Conservation (phyloP, 2,329 filamentous ascomycete genomes). For the Penicillium sp. region DNA sequence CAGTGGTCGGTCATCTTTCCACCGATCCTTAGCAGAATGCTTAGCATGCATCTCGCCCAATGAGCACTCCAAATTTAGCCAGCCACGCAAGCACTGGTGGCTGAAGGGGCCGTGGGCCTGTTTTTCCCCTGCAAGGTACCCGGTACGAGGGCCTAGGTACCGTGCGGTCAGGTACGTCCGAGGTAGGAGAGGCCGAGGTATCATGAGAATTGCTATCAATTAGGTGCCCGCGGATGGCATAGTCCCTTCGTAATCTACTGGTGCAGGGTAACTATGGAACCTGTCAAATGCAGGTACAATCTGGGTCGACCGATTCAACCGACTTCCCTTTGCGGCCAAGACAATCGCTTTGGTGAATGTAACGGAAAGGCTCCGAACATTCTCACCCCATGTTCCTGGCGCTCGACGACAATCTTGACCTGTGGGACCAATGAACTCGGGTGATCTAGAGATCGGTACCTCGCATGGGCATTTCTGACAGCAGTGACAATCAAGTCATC, state of each 20-base stretch:
- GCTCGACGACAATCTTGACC: neutral
- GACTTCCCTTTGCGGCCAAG: slow-evolving; percentile 3
- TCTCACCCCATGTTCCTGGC: slow-evolving; percentile 10
- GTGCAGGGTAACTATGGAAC: neutral
- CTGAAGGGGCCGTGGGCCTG: slow-evolving; percentile 9
- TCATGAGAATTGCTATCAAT: neutral
- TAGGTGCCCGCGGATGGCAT: neutral
- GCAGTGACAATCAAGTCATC: neutral
- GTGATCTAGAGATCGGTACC: neutral
- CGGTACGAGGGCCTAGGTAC: neutral
- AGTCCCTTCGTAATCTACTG: neutral
- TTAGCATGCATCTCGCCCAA: slow-evolving; percentile 19
- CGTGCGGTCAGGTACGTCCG: slow-evolving; percentile 7
- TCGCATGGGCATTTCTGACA: slow-evolving; percentile 5
- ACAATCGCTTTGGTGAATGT: slow-evolving; percentile 14
- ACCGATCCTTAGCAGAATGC: slow-evolving; percentile 17
- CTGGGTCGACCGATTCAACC: neutral
- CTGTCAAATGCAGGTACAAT: slow-evolving; percentile 13
- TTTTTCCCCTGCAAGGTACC: slow-evolving; percentile 7
- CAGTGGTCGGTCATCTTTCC: slow-evolving; percentile 10
- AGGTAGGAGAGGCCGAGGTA: neutral
- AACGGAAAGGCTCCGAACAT: slow-evolving; percentile 13
- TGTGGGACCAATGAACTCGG: neutral
- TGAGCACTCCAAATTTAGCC: neutral
- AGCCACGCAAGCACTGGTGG: slow-evolving; percentile 22